Conservation (phyloP, 805 yeast species). For the Candida golubevii region DNA sequence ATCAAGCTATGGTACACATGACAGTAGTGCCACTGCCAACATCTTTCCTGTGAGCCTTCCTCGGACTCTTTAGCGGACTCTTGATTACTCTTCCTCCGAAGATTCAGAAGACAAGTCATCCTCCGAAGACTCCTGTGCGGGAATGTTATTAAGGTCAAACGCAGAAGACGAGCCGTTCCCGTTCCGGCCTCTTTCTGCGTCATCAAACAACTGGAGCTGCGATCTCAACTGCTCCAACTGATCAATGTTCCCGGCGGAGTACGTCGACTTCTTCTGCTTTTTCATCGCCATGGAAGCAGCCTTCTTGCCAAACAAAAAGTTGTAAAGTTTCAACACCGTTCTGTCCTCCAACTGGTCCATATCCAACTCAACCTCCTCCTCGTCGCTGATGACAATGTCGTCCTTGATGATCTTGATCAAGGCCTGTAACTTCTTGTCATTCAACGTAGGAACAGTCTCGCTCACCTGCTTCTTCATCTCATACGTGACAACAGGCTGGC, state of each 20-base stretch:
- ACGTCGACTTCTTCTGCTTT: conserved; percentile 35
- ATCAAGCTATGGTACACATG: conserved; percentile 15
- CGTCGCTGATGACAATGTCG: conserved; percentile 55
- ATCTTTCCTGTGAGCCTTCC: neutral
- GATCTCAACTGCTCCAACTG: conserved; percentile 65
- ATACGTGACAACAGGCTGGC: conserved; percentile 60
- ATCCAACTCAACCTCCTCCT: conserved; percentile 89
- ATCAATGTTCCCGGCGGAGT: conserved; percentile 30
- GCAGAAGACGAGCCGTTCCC: conserved; percentile 16
- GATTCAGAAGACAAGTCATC: conserved; percentile 55
- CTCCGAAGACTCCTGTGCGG: conserved; percentile 42
- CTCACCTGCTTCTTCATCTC: conserved; percentile 95
- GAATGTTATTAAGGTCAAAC: conserved; percentile 33
- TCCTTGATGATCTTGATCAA: conserved; percentile 84
- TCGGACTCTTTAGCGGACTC: neutral
- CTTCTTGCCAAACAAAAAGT: conserved; percentile 57
- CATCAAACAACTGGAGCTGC: conserved; percentile 43
- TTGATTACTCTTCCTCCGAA: conserved; percentile 62
- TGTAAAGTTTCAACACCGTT: conserved; percentile 78
- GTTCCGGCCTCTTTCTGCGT: conserved; percentile 23
- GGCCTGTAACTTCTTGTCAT: conserved; percentile 77
- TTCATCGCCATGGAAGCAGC: conserved; percentile 39
- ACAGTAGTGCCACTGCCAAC: conserved; percentile 1
- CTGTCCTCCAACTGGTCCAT: conserved; percentile 86
- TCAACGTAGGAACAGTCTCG: conserved; percentile 72